Evolutionary conservation across 345 rosid genomes (phyloP).

Genomic region (Cardamine occulta): DNA sequence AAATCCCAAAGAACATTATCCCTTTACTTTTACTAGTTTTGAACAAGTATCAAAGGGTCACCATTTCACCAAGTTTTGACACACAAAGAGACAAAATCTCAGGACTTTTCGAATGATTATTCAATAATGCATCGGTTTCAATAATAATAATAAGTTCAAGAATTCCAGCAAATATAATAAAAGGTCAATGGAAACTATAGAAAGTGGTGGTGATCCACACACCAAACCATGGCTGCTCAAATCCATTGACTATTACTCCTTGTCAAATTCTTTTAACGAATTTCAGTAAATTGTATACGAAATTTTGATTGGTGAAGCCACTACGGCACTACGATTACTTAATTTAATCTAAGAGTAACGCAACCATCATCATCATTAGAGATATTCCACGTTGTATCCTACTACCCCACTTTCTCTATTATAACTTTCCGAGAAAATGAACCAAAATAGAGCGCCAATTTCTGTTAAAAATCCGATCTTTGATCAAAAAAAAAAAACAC

Average conservation of each 20-base stretch:
- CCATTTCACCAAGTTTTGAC: constrained; percentile 2
- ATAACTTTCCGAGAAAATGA: constrained; percentile 16
- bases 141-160: background rate
- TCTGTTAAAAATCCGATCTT: constrained; percentile 29
- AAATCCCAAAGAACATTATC: background rate
- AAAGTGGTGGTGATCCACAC: constrained; percentile 29
- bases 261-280: constrained; percentile 18
- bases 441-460: constrained; percentile 2
- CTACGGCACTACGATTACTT: background rate
- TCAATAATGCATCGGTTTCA: constrained; percentile 18
- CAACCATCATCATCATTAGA: background rate
- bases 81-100: constrained; percentile 27
- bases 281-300: constrained; percentile 10
- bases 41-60: constrained; percentile 6
- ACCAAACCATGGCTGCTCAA: constrained; percentile 23
- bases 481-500: background rate
- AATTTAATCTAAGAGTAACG: constrained; percentile 11
- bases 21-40: background rate
- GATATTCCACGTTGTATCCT: constrained; percentile 13
- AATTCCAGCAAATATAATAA: background rate
- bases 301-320: constrained; percentile 2
- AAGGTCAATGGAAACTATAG: constrained; percentile 32
- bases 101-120: constrained; percentile 11
- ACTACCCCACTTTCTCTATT: constrained; percentile 24
- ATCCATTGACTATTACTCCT: constrained; percentile 28